Conservation (phyloP, 768 basidiomycete species). For the Podaxis mareebaensis region DNA sequence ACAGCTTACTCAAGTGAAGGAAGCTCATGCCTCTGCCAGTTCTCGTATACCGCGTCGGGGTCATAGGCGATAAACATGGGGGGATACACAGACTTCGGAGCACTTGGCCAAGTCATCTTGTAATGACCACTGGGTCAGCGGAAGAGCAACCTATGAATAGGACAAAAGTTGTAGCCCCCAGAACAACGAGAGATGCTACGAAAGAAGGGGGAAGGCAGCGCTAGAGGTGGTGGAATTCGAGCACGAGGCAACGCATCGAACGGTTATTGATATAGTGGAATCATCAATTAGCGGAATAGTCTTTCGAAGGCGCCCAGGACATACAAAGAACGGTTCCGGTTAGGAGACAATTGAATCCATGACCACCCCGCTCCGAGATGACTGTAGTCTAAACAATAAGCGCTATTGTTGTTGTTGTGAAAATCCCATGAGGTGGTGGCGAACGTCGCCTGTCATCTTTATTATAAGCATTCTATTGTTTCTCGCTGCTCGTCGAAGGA, state of each 20-base stretch:
- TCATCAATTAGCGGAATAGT: neutral
- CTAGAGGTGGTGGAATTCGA: neutral
- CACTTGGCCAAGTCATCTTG: slow-evolving; percentile 1
- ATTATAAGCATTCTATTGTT: neutral
- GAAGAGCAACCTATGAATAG: neutral
- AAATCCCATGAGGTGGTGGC: neutral
- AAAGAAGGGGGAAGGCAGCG: neutral
- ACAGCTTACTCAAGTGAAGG: slow-evolving; percentile 8
- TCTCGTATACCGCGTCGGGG: neutral
- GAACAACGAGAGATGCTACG: neutral
- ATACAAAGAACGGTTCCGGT: neutral
- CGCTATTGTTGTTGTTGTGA: slow-evolving; percentile 1
- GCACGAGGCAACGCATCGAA: neutral
- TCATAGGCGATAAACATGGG: slow-evolving; percentile 7
- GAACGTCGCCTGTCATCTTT: neutral
- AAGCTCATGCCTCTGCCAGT: slow-evolving; percentile 1
- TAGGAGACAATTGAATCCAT: neutral
- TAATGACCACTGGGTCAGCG: neutral
- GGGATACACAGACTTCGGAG: slow-evolving; percentile 1
- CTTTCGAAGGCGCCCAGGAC: neutral
- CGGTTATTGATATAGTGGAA: neutral
- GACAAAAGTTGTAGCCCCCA: neutral
- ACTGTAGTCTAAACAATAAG: slow-evolving; percentile 4
- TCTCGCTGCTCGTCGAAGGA: too few species aligned
- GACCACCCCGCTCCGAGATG: neutral